phyloP scores from a whole-genome alignment of 345 rosid species.

The Barbarea vulgaris region DNA sequence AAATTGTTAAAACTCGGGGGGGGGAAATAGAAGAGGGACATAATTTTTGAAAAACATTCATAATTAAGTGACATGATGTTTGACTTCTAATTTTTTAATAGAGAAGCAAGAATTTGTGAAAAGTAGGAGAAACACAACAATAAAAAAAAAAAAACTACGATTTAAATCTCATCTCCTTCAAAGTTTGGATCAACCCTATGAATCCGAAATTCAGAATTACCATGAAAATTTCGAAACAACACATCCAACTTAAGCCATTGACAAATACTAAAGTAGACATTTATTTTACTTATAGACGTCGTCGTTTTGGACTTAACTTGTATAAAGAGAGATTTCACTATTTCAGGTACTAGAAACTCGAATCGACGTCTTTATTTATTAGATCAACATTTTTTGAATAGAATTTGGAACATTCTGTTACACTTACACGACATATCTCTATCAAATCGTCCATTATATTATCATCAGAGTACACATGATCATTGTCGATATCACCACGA shows the following conservation, averaged over 20 bases:
- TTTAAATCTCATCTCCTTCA: not conserved
- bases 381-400: too few species aligned
- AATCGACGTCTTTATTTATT: too few species aligned
- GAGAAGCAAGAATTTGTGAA: slow-evolving; percentile 1
- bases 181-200: not conserved
- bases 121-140: not conserved
- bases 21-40: not conserved
- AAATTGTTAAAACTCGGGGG: not conserved
- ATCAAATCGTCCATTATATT: not conserved
- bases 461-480: slow-evolving; percentile 14
- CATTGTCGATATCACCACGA: not conserved
- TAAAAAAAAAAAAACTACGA: not conserved
- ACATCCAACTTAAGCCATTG: not conserved
- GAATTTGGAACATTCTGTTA: too few species aligned
- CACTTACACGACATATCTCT: not conserved
- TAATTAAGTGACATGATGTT: slow-evolving; percentile 10
- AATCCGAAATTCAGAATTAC: not conserved
- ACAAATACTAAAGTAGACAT: not conserved
- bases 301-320: too few species aligned
- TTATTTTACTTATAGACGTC: not conserved
- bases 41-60: not conserved
- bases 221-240: not conserved
- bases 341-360: too few species aligned
- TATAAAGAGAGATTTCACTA: too few species aligned
- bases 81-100: not conserved